Percentiles rank a stretch among this genome's conserved stretches.
Evolutionary conservation across 305 asterid species (phyloP).

Genomic region (Fraxinus ornus): DNA sequence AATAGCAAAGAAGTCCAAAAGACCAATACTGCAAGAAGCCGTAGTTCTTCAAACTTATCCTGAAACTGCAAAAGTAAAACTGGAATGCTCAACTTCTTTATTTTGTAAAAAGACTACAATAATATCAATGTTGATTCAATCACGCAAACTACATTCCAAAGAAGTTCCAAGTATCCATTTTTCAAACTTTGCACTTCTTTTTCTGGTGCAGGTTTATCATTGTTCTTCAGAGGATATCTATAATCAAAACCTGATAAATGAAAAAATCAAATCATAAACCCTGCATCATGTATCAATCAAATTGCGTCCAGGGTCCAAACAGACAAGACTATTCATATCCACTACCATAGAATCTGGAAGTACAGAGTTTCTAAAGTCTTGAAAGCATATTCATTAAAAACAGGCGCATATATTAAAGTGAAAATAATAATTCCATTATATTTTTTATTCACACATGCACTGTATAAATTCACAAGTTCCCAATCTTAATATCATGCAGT

Average conservation of each 20-base stretch:
- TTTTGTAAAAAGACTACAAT: neutral
- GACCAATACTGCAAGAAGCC: conserved; percentile 9
- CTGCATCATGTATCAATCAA: neutral
- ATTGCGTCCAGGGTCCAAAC: neutral
- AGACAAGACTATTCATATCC: neutral
- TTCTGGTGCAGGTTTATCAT: neutral
- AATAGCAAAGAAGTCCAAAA: conserved; percentile 12
- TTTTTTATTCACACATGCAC: neutral
- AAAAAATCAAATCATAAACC: neutral
- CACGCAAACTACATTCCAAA: neutral
- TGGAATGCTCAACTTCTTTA: neutral
- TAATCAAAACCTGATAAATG: neutral
- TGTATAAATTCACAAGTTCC: neutral
- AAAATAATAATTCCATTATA: neutral
- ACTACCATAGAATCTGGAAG: neutral
- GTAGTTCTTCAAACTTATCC: conserved; percentile 12
- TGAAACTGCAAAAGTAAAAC: conserved; percentile 24
- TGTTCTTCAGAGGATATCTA: neutral
- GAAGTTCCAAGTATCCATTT: neutral
- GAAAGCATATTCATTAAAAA: conserved; percentile 5
- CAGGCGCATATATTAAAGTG: neutral
- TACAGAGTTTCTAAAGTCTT: neutral
- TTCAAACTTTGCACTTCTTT: neutral
- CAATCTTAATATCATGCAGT: neutral
- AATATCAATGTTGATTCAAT: conserved; percentile 2